Evolutionary conservation across 345 rosid genomes (phyloP).

Genomic region (Eucalyptus victrix): DNA sequence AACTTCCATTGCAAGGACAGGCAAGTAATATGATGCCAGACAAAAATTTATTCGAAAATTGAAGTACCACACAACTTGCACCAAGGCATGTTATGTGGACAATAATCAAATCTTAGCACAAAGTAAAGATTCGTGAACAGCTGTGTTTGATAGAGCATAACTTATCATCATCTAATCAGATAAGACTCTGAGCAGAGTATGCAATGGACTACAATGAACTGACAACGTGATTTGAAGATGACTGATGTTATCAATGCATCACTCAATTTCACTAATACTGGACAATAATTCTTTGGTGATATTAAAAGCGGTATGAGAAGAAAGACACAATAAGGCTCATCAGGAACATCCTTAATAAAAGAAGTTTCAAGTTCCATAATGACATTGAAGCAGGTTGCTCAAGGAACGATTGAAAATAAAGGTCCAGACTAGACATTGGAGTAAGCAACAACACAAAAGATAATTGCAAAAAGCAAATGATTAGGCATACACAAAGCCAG

Average conservation of each 20-base stretch:
- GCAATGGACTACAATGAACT: neutral
- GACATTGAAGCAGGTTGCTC: neutral
- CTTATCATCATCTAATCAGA: neutral
- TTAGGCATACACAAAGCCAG: neutral
- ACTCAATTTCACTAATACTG: neutral
- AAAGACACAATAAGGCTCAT: neutral
- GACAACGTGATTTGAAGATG: neutral
- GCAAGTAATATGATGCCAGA: neutral
- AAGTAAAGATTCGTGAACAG: neutral
- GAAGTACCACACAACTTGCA: neutral
- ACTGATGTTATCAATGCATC: neutral
- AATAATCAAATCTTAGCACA: neutral
- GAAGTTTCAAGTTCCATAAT: neutral
- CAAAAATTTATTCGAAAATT: neutral
- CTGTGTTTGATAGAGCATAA: neutral
- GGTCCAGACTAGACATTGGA: neutral
- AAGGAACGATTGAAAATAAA: neutral
- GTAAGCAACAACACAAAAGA: neutral
- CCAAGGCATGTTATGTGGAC: neutral
- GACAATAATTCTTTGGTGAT: neutral
- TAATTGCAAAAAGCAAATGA: neutral
- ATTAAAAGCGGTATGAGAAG: neutral
- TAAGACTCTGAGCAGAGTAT: neutral
- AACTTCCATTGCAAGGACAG: neutral
- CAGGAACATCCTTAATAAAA: neutral